These are phyloP conservation scores for Solanum habrochaites DNA, from an alignment of 257 asterid species.

Conservation along the genomic window DNA sequence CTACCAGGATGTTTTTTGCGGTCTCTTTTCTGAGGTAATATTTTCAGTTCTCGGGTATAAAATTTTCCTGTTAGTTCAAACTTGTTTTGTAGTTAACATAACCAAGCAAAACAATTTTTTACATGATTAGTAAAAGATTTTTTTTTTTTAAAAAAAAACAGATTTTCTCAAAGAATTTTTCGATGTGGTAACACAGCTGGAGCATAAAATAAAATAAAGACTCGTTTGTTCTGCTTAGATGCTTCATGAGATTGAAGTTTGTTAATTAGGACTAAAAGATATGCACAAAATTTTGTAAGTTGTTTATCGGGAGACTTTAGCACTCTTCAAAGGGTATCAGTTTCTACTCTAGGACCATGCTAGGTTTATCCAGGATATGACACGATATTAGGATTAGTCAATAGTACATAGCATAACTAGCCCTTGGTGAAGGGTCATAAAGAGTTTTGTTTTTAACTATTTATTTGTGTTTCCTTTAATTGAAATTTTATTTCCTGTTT, in stretches of 20 bases:
- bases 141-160: not conserved
- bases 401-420: not conserved
- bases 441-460: not conserved
- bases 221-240: not conserved
- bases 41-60: not conserved
- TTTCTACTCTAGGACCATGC: not conserved
- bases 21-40: not conserved
- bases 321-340: not conserved
- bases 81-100: not conserved
- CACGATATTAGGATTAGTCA: not conserved
- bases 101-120: not conserved
- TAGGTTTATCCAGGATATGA: not conserved
- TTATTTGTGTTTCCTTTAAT: not conserved
- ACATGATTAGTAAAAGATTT: not conserved
- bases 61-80: not conserved
- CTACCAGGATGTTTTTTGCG: not conserved
- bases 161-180: not conserved
- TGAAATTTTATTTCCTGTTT: not conserved
- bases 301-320: not conserved
- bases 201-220: not conserved
- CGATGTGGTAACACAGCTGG: not conserved
- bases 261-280: not conserved
- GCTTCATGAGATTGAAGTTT: not conserved
- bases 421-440: not conserved
- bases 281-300: not conserved